These are phyloP conservation scores for Verticillium nubilum DNA, from an alignment of 2,329 filamentous ascomycete species.

Conservation along the genomic window DNA sequence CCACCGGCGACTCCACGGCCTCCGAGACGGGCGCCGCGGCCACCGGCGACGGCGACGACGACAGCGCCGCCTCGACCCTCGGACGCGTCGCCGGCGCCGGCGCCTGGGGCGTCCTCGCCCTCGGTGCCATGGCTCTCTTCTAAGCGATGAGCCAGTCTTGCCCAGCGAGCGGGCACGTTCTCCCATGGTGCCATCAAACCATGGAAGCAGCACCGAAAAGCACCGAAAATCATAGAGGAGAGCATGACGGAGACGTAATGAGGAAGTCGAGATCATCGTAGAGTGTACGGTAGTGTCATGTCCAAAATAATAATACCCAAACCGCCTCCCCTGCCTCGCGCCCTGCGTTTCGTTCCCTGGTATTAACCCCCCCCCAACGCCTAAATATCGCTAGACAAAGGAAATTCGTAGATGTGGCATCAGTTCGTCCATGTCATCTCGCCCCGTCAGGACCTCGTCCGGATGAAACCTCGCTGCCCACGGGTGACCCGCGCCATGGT, in stretches of 20 bases:
- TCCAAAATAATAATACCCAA: neutral
- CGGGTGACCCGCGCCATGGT: constrained; percentile 10
- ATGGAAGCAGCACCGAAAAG: no score
- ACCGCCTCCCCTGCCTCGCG: neutral
- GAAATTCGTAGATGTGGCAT: neutral
- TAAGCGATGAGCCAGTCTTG: neutral
- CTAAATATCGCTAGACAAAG: constrained; percentile 2
- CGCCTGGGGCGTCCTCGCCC: constrained; percentile 4
- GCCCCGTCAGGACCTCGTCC: neutral
- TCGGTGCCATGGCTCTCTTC: constrained; percentile 9
- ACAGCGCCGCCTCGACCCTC: neutral
- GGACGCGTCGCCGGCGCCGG: constrained; percentile 5
- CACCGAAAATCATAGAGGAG: neutral
- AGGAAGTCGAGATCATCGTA: neutral
- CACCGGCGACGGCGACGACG: neutral
- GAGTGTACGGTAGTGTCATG: neutral
- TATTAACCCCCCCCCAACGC: neutral
- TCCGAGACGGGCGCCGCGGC: neutral
- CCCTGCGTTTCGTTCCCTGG: neutral
- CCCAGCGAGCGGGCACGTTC: no score
- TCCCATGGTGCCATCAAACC: no score
- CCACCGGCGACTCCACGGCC: neutral
- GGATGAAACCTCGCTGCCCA: constrained; percentile 2
- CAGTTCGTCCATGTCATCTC: neutral
- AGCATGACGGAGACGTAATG: neutral